Percentiles rank a stretch among this genome's conserved stretches.
phyloP scores from a whole-genome alignment of 1,284 basidiomycete genomes.

The Grifola frondosa region DNA sequence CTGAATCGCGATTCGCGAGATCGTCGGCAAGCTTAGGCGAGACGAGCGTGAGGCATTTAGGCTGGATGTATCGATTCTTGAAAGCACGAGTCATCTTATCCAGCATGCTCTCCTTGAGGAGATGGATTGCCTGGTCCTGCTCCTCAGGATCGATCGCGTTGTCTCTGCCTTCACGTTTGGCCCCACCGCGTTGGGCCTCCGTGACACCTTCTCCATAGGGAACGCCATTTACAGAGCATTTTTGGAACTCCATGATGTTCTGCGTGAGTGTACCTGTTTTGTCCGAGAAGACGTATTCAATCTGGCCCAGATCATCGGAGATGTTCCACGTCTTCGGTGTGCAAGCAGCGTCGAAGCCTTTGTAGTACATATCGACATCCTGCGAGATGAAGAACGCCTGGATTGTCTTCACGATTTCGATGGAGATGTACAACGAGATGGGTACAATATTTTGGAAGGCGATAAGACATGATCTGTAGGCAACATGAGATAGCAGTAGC shows the following conservation, averaged over 20 bases:
- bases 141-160: conserved; percentile 68
- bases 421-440: conserved; percentile 95
- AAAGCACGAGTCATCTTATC: conserved; percentile 71
- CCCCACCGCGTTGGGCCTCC: conserved; percentile 92
- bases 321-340: conserved; percentile 99
- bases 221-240: conserved; percentile 86
- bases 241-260: conserved; percentile 98
- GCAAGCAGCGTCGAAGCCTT: conserved; percentile 83
- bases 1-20: conserved; percentile 59
- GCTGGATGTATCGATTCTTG: conserved; percentile 87
- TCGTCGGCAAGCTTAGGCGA: conserved; percentile 83
- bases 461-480: conserved; percentile 76
- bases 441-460: conserved; percentile 98
- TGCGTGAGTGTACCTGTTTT: conserved; percentile 97
- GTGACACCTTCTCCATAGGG: conserved; percentile 92
- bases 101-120: conserved; percentile 80
- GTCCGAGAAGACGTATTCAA: conserved; percentile 97
- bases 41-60: conserved; percentile 85
- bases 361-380: conserved; percentile 97
- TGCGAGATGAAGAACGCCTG: conserved; percentile 98
- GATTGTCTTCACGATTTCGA: conserved; percentile 97
- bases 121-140: conserved; percentile 62
- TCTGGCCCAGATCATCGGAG: conserved; percentile 96
- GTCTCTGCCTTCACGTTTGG: conserved; percentile 75
- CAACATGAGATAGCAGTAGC: conserved; percentile 1